Evolutionary conservation across 2,329 filamentous ascomycete species (phyloP), one percentile per base, ranked within the genome.

Genomic region (Epichloe sibirici): DNA sequence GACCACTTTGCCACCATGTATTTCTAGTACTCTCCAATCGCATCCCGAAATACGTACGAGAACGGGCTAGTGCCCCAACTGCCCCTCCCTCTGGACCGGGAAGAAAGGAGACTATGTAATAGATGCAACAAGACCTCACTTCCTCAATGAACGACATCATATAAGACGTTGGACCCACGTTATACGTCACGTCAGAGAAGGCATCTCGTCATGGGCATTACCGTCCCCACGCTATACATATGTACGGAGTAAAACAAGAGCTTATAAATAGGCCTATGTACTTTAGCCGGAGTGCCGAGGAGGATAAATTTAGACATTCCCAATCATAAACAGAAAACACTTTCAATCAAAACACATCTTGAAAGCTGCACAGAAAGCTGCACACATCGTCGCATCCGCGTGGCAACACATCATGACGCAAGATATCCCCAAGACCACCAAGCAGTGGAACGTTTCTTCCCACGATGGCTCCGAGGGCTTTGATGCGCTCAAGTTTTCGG

Each of bases 401-500:
- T 37, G 17, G n/a, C 50, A 15, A 6, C 4, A 25, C 5, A 48
- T 15, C 13, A 66, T 65, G 63, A 48, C 62, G 28, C 54, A 60
- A 51, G 31, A 58, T 11, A 62, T 65, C 45, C 63, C 64, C 54
- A 55, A 62, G 52, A 81, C 74, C 0, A 77, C 74, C 57, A 74
- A 73, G 66, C 71, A 77, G 63, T 86, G 82, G 82, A 70, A 65
- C 35, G 64, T 85, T 44, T 67, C 69, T 37, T 47, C 54, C 8
- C 51, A 55, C 31, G 48, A 58, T 28, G 74, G 74, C 57, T 69
- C 57, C 2, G 65, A 73, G 42, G 74, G 73, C 58, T 84, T 88
- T 60, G 79, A 86, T 46, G 72, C 71, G 43, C 72, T 89, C 40
- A 66, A 74, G 59, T 76, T 78, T 59, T 68, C 75, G 54, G 73